Percentiles rank a stretch among this genome's conserved stretches.
Conservation (phyloP, 83 land plant species). For the Isoetes engelmannii region DNA sequence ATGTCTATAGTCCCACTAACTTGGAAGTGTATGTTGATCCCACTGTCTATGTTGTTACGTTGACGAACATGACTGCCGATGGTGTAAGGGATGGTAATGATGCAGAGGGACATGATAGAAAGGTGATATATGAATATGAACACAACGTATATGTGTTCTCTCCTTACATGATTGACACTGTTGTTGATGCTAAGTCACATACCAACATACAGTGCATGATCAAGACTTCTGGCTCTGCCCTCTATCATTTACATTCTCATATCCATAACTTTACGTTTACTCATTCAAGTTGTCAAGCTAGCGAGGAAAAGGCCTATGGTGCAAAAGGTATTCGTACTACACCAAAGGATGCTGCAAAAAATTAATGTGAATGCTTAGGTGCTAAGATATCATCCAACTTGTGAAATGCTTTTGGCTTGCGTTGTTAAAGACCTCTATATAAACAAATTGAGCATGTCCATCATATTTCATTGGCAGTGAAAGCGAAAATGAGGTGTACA, state of each 20-base stretch:
- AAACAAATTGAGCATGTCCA: too few relatives aligned
- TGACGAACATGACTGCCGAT: slow-evolving; percentile 2
- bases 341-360: too few relatives aligned
- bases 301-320: too few relatives aligned
- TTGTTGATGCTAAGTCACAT: neutral
- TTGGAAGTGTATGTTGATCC: slow-evolving; percentile 13
- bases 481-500: too few relatives aligned
- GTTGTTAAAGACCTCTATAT: too few relatives aligned
- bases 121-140: slow-evolving; percentile 6
- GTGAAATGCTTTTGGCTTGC: too few relatives aligned
- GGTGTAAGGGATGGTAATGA: neutral
- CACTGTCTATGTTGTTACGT: slow-evolving; percentile 1
- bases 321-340: too few relatives aligned
- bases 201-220: neutral
- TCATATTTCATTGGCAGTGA: too few relatives aligned
- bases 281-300: neutral
- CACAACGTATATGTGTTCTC: slow-evolving; percentile 8
- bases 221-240: neutral
- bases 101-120: neutral
- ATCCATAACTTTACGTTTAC: neutral
- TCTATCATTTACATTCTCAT: slow-evolving; percentile 2
- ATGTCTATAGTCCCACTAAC: neutral
- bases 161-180: slow-evolving; percentile 5
- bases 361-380: too few relatives aligned
- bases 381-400: too few relatives aligned